Base-by-base conservation (phyloP, 306 rosid genomes). In the Trifolium dubium region DNA sequence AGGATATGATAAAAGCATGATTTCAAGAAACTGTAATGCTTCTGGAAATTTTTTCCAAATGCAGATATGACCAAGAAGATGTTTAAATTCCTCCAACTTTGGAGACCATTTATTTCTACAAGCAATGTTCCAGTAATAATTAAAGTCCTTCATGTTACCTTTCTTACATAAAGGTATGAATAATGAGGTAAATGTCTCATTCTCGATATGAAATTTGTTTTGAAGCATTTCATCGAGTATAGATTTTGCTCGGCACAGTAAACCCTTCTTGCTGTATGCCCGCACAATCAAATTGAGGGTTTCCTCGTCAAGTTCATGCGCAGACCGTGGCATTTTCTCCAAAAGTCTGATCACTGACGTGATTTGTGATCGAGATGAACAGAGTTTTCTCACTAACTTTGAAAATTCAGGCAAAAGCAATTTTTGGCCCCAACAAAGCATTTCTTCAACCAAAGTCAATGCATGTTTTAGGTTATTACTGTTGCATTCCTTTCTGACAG, bases 391-490 rank as follows among this genome's bases (percentile, higher is more conserved):
- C 64, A 91, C 87, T 79, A 91, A 72, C 49, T 37, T 72, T 5
- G 85, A 84, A 65, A 83, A 83, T 44, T 80, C 84, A 5, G 86
- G 78, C 72, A 84, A 69, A 46, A 87, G 71, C 62, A 91, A 69
- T 82, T 88, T 89, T 77, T 94, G 97, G 4, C 97, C 98, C 98
- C 96, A 91, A 62, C 73, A 62, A 77, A 64, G 80, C 89, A 87
- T 88, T 85, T 89, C 89, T 30, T 84, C 84, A 10, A 75, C 86
- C 84, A 91, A 82, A 55, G 44, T 6, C 77, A 89, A 56, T 10
- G 90, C 91, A 77, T 64, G 56, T 71, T 83, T 83, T 10, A 50
- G 69, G 77, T 94, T 85, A 65, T 86, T 78, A 30, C 40, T 30
- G 65, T 63, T 35, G 34, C 90, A 89, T 71, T 89, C 87, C 39